phyloP scores from a whole-genome alignment of 2,329 filamentous ascomycete species.

The Fusarium poae region DNA sequence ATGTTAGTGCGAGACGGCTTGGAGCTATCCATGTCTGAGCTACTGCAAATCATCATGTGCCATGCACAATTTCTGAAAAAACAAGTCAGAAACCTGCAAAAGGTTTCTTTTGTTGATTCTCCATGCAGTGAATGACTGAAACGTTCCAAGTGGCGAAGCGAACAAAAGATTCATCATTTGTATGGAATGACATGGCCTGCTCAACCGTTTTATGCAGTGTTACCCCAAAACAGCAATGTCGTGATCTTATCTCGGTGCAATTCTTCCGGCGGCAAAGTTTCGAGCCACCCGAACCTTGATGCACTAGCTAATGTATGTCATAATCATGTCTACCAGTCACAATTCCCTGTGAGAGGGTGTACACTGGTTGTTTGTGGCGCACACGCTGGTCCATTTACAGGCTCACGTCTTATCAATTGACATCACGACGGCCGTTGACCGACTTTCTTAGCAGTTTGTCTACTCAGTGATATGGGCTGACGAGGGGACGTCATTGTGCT shows the following conservation, averaged over 20 bases:
- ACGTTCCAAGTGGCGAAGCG: not conserved
- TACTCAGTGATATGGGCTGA: not conserved
- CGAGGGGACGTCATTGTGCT: constrained; percentile 11
- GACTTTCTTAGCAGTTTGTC: constrained; percentile 11
- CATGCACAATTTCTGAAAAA: not conserved
- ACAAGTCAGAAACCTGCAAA: not conserved
- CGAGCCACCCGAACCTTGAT: constrained; percentile 15
- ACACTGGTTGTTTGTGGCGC: constrained; percentile 21
- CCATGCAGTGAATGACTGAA: not conserved
- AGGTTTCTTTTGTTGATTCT: too few species aligned
- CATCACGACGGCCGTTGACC: constrained; percentile 29
- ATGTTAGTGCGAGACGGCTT: not conserved
- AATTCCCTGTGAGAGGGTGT: constrained; percentile 21
- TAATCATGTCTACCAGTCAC: constrained; percentile 17
- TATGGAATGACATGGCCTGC: constrained; percentile 1
- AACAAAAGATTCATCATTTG: not conserved
- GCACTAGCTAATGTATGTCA: constrained; percentile 23
- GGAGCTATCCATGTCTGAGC: not conserved
- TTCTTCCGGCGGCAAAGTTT: constrained; percentile 15
- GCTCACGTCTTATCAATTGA: constrained; percentile 33
- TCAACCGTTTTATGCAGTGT: constrained; percentile 10
- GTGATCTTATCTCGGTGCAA: constrained; percentile 39
- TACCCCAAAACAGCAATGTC: constrained; percentile 23
- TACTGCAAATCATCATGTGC: not conserved
- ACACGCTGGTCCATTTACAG: constrained; percentile 15